A percentile compares a stretch with the other conserved stretches of the same genome.
phyloP scores from a whole-genome alignment of 768 basidiomycete genomes.

The Gautieria morchelliformis region DNA sequence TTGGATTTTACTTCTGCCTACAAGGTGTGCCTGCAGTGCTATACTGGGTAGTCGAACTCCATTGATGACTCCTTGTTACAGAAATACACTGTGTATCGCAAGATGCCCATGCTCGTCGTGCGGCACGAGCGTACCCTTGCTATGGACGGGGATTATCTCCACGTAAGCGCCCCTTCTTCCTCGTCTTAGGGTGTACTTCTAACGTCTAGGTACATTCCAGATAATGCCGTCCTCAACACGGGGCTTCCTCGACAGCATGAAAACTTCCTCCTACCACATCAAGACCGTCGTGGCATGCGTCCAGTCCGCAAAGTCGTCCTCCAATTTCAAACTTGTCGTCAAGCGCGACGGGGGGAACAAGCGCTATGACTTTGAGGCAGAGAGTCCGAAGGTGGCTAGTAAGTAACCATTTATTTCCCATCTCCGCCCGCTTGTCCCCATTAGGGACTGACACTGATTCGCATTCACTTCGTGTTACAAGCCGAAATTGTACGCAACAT shows the following conservation, averaged over 20 bases:
- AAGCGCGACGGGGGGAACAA: slow-evolving; percentile 64
- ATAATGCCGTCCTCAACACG: slow-evolving; percentile 83
- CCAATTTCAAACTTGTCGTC: slow-evolving; percentile 84
- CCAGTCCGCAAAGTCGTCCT: slow-evolving; percentile 69
- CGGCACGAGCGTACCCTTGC: slow-evolving; percentile 86
- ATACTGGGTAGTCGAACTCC: background rate
- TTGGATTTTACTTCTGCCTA: slow-evolving; percentile 79
- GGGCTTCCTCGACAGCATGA: slow-evolving; percentile 77
- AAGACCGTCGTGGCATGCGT: slow-evolving; percentile 78
- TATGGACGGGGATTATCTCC: slow-evolving; percentile 91
- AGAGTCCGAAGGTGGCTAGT: slow-evolving; percentile 74
- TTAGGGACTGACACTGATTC: background rate
- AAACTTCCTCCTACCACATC: slow-evolving; percentile 89
- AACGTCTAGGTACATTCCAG: slow-evolving; percentile 28
- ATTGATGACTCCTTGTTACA: slow-evolving; percentile 20
- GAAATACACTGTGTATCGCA: slow-evolving; percentile 90
- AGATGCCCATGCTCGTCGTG: slow-evolving; percentile 88
- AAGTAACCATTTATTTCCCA: slow-evolving; percentile 19
- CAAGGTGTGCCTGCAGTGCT: slow-evolving; percentile 44
- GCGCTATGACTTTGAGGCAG: slow-evolving; percentile 96
- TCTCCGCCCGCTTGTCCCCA: background rate
- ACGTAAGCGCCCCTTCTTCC: slow-evolving; percentile 38
- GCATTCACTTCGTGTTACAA: slow-evolving; percentile 18
- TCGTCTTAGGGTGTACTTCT: slow-evolving; percentile 5
- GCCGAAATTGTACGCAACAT: slow-evolving; percentile 75